Base-by-base conservation (phyloP, 1,284 basidiomycete genomes). In the Serendipita sp. region DNA sequence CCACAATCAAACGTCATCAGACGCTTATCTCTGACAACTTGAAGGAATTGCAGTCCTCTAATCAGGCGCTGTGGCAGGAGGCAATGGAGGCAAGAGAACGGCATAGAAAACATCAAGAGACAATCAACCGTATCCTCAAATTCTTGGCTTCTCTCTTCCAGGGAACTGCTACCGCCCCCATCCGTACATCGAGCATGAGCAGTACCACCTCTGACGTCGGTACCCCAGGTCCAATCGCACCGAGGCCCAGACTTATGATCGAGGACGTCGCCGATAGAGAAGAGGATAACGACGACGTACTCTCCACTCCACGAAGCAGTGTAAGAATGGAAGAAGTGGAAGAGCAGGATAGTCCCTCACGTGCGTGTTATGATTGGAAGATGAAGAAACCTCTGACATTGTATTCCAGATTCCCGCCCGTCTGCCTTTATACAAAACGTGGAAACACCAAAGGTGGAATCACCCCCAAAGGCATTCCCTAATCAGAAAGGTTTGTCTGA, bases 61-160 rank as follows among this genome's bases (percentile, higher is more conserved):
- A 98, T 71, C 85, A 93, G 68, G 78, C 87, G 44, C 74, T 99
- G 3, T 99, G 95, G 94, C 85, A 93, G 70, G 93, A 99, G 70
- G 87, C 92, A 0, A 76, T 93, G 67, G 79, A 85, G 43, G 84
- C 90, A 2, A 76, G 90, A 6, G 83, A 88, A 67, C 81, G 87
- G 64, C 86, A 93, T 70, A 85, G 91, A 70, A 91, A 91, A 69
- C 93, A 96, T 68, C 89, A 96, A 70, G 94, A 98, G 72, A 97
- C 93, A n/a, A 93, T 98, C 71, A 93, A 96, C 71, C 80, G 91
- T 64, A 97, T 99, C 66, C 79, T 99, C 66, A 88, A 92, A 65
- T 98, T 99, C 74, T 76, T 99, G 60, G 93, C 93, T 17, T 86
- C 92, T 32, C 87, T 97, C 1, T 98, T 98, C 74, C 53, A 58